Conservation (phyloP, 805 yeast genomes). For the Wickerhamomyces chambardii region DNA sequence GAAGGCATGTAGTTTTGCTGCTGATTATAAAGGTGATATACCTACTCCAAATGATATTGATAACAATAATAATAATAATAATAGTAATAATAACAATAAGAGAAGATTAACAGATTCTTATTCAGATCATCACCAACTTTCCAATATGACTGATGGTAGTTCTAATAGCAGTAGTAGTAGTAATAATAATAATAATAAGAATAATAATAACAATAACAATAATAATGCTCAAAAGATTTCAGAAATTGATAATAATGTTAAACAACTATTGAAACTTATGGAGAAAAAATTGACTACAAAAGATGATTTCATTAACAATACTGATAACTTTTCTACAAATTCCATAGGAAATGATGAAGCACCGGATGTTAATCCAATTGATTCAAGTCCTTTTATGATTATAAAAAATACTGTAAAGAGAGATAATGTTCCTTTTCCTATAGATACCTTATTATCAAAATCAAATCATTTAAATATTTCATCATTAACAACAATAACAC, state of each 20-base stretch:
- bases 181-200: too few species aligned
- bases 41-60: too few species aligned
- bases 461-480: slow-evolving; percentile 18
- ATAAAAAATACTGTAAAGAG: background rate
- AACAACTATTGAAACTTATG: too few species aligned
- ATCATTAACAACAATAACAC: slow-evolving; percentile 7
- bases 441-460: slow-evolving; percentile 3
- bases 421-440: background rate
- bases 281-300: background rate
- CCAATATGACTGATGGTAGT: too few species aligned
- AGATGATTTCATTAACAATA: too few species aligned
- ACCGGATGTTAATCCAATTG: background rate
- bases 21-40: too few species aligned
- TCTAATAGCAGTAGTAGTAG: too few species aligned
- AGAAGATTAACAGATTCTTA: slow-evolving; percentile 3
- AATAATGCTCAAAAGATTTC: slow-evolving; percentile 2
- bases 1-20: slow-evolving; percentile 42
- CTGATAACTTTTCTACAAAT: too few species aligned
- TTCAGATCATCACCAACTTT: slow-evolving; percentile 1
- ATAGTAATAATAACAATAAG: too few species aligned
- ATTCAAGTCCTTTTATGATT: background rate
- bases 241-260: slow-evolving; percentile 1
- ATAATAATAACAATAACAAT: background rate
- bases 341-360: too few species aligned
- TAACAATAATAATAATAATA: background rate